phyloP scores from a whole-genome alignment of 1,284 basidiomycete species.

The Ganoderma leucocontextum region DNA sequence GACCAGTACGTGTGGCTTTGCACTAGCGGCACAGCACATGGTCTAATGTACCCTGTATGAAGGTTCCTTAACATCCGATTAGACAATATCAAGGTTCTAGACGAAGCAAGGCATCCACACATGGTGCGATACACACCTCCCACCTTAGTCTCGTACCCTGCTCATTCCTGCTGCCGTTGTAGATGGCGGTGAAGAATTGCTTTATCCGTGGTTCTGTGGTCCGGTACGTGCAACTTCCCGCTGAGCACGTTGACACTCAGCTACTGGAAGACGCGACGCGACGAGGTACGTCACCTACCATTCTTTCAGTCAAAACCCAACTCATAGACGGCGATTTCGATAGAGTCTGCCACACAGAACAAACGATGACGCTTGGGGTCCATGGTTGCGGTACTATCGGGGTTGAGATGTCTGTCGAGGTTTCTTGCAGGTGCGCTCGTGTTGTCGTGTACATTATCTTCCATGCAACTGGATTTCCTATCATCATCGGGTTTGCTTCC shows the following conservation, averaged over 20 bases:
- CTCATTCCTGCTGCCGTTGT: conserved; percentile 17
- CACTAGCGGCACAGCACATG: not conserved
- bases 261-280: conserved; percentile 97
- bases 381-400: not conserved
- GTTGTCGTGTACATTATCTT: conserved; percentile 5
- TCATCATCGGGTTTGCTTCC: not conserved
- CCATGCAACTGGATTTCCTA: conserved; percentile 4
- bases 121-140: conserved; percentile 72
- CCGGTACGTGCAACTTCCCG: conserved; percentile 94
- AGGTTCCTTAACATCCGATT: conserved; percentile 97
- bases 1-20: conserved; percentile 81
- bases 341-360: conserved; percentile 37
- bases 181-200: conserved; percentile 99
- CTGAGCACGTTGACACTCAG: conserved; percentile 95
- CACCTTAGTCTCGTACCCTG: not conserved
- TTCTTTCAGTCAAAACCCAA: not conserved
- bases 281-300: conserved; percentile 68
- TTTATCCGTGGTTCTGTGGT: conserved; percentile 99
- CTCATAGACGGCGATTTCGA: not conserved
- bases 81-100: conserved; percentile 93
- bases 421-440: conserved; percentile 5
- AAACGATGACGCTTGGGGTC: conserved; percentile 32
- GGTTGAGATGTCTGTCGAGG: not conserved
- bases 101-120: conserved; percentile 94
- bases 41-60: not conserved